A percentile compares a stretch with the other conserved stretches of the same genome.
Evolutionary conservation across 2,329 filamentous ascomycete genomes (phyloP).

Genomic region (Fusarium coffeatum): DNA sequence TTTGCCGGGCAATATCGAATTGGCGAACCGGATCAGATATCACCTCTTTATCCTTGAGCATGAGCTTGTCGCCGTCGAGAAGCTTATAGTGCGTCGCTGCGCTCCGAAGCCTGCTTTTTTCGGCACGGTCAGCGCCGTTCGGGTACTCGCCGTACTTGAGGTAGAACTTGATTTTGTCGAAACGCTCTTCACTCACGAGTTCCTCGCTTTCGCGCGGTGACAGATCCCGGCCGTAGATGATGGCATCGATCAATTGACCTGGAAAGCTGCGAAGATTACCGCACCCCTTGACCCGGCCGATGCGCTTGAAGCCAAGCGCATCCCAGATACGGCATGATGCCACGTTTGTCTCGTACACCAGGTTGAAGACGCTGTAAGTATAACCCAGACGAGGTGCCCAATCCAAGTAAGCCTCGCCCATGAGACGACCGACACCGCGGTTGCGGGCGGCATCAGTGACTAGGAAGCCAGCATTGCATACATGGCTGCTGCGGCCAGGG

Average conservation of each 20-base stretch:
- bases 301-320: conserved; percentile 89
- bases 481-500: conserved; percentile 87
- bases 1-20: conserved; percentile 84
- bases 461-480: conserved; percentile 86
- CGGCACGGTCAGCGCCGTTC: conserved; percentile 89
- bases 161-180: conserved; percentile 98
- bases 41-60: conserved; percentile 98
- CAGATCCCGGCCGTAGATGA: conserved; percentile 79
- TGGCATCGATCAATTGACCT: conserved; percentile 76
- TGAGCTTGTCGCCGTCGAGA: conserved; percentile 79
- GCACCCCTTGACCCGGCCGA: conserved; percentile 81
- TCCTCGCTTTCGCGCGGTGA: conserved; percentile 74
- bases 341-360: conserved; percentile 94
- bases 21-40: conserved; percentile 90
- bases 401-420: conserved; percentile 81
- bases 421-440: conserved; percentile 78
- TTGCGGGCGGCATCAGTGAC: conserved; percentile 79
- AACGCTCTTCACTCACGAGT: conserved; percentile 92
- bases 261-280: conserved; percentile 77
- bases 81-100: conserved; percentile 97
- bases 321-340: conserved; percentile 94
- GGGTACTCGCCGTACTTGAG: conserved; percentile 95
- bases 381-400: conserved; percentile 86
- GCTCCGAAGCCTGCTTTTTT: conserved; percentile 93
- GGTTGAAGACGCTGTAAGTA: conserved; percentile 92